Evolutionary conservation across 371 early-diverging fungal species (phyloP), one percentile per base, ranked within the genome.

Genomic region (Mucor sp.): DNA sequence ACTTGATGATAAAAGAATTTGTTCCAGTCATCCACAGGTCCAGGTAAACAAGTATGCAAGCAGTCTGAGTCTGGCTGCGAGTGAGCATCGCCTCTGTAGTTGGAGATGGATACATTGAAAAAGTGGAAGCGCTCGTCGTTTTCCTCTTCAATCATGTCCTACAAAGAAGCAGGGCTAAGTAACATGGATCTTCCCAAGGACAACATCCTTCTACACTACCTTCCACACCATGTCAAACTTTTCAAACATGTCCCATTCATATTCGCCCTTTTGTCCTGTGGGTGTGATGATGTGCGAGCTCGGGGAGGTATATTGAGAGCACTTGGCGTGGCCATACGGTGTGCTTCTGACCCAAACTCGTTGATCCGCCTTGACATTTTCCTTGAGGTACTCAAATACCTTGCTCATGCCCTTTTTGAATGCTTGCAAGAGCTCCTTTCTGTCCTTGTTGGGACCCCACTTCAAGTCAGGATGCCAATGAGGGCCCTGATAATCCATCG

Each of bases 241-340:
- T 33, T 70, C 70, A 39, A 81, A 71, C 70, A 81, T 72, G 39
- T 81, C 75, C 81, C 81, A 81, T 62, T 81, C 78, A 28, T 78
- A 78, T 60, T 77, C 77, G 4, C 72, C 72, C 28, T 63, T 44
- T 55, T 66, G 23, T 0, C 74, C 72, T 17, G 68, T 70, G 3
- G 78, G 78, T 27, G 59, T 63, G 1, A 62, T 48, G 39, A 55
- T 11, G 62, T 55, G 12, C 44, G 57, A 11, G 55, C 62, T 43
- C 19, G 71, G 81, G 23, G 60, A 32, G 8, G 63, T 70, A 60
- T 76, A 81, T 57, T 73, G 74, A 37, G 76, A 76, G 41, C 81
- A 81, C 19, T 74, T 66, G 3, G 66, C 73, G 44, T 81, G 81
- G 0, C 81, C 81, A 60, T 72, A 81, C 9, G 81, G 81, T 19